phyloP scores from a whole-genome alignment of 2,329 filamentous ascomycete species.

The Thelonectria discophora region DNA sequence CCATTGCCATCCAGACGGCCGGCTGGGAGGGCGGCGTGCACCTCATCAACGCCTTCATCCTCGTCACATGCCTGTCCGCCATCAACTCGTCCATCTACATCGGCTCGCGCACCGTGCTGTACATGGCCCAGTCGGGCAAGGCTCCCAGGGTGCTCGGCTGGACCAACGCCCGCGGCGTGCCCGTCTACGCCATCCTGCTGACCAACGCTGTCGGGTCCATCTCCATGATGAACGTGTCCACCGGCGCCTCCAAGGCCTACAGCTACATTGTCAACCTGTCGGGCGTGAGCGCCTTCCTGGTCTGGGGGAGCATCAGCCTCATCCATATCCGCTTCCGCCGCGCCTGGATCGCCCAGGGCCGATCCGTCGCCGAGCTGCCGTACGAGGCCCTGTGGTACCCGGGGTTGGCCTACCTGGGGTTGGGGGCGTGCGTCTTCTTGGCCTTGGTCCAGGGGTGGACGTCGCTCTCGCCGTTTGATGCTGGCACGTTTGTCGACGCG shows the following conservation, averaged over 20 bases:
- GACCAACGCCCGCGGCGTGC: slow-evolving; percentile 71
- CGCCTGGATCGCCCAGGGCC: slow-evolving; percentile 68
- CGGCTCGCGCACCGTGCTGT: slow-evolving; percentile 76
- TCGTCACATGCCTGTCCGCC: slow-evolving; percentile 76
- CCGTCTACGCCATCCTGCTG: slow-evolving; percentile 69
- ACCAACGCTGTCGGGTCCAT: slow-evolving; percentile 76
- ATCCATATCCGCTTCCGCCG: slow-evolving; percentile 76
- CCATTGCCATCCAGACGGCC: slow-evolving; percentile 76
- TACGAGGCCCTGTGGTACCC: slow-evolving; percentile 65
- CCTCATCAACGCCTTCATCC: slow-evolving; percentile 80
- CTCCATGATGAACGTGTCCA: slow-evolving; percentile 79
- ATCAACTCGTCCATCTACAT: slow-evolving; percentile 83
- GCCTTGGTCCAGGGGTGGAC: slow-evolving; percentile 70
- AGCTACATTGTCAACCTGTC: slow-evolving; percentile 75
- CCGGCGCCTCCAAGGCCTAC: slow-evolving; percentile 72
- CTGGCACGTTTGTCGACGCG: slow-evolving; percentile 68
- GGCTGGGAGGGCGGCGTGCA: slow-evolving; percentile 77
- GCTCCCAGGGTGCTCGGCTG: slow-evolving; percentile 75
- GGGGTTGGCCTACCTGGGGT: slow-evolving; percentile 67
- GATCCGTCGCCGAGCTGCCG: slow-evolving; percentile 62
- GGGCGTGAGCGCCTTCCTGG: slow-evolving; percentile 75
- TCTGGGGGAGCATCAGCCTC: slow-evolving; percentile 75
- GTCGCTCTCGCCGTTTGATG: slow-evolving; percentile 65
- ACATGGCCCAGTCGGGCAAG: slow-evolving; percentile 77
- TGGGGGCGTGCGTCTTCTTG: slow-evolving; percentile 66